phyloP scores from a whole-genome alignment of 2,329 filamentous ascomycete genomes.

The Xenoacremonium recifei region DNA sequence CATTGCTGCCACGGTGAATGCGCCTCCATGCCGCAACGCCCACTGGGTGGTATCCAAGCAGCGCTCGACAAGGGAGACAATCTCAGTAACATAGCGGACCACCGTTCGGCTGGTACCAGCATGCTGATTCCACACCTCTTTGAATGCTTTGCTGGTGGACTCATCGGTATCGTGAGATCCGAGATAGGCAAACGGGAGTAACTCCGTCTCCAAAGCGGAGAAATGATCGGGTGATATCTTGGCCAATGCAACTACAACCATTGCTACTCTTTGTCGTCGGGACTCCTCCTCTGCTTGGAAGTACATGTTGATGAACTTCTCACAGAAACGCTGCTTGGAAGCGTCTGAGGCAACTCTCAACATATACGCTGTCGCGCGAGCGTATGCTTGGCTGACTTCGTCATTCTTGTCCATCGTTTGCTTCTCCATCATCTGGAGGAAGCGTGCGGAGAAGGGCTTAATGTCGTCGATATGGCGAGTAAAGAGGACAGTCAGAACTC shows the following conservation, averaged over 20 bases:
- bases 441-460: slow-evolving; percentile 69
- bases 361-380: slow-evolving; percentile 81
- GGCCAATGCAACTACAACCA: slow-evolving; percentile 78
- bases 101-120: slow-evolving; percentile 83
- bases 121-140: slow-evolving; percentile 85
- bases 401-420: slow-evolving; percentile 89
- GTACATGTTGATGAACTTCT: slow-evolving; percentile 66
- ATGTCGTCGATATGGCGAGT: slow-evolving; percentile 77
- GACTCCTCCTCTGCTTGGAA: slow-evolving; percentile 77
- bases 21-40: slow-evolving; percentile 86
- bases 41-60: slow-evolving; percentile 80
- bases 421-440: slow-evolving; percentile 76
- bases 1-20: slow-evolving; percentile 74
- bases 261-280: slow-evolving; percentile 72
- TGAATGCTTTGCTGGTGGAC: slow-evolving; percentile 75
- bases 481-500: slow-evolving; percentile 80
- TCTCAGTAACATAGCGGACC: slow-evolving; percentile 80
- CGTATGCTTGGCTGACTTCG: slow-evolving; percentile 87
- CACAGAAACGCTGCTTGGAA: slow-evolving; percentile 49
- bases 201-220: slow-evolving; percentile 67
- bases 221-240: slow-evolving; percentile 91
- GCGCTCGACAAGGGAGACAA: slow-evolving; percentile 64
- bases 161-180: slow-evolving; percentile 83
- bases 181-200: slow-evolving; percentile 86
- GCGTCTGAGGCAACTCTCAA: slow-evolving; percentile 57